Base-by-base conservation (phyloP, 1,139 yeast genomes). In the Petasospora fabianii region DNA sequence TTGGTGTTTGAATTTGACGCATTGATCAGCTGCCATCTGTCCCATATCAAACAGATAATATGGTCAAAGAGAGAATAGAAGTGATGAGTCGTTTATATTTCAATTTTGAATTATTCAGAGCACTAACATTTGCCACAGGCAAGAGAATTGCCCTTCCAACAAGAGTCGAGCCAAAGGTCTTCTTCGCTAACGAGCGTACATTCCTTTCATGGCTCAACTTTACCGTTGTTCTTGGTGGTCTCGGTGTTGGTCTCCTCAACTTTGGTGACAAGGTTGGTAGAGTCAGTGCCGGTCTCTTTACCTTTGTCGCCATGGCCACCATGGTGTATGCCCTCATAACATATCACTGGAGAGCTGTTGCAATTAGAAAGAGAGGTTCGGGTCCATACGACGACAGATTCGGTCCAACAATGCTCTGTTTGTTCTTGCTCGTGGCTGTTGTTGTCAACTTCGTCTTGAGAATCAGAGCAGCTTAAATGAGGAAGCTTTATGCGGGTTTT, bases 331-430 rank as follows among this genome's bases (percentile, higher is more conserved):
- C 99, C 6, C 75, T 92, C 48, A 75, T 87, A 35, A 94, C 97
- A 17, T 92, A 94, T 64, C 99, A 92, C 65, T 94, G 98, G 98
- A 86, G 99, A 71, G 98, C 98, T 4, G 87, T 90, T 60, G 98
- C 98, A 46, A 92, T 92, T 55, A 81, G 99, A 64, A 77, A 92
- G 66, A 82, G 97, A 65, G 98, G 98, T 26, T 77, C 95, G 11
- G 98, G 98, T 35, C 98, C 98, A 22, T 92, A 92, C 61, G 99
- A 92, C 60, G 99, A 92, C 65, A 78, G 98, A 59, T 84, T 92
- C 54, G 99, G 99, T 30, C 98, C 99, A 36, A 94, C 99, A n/a
- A 83, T 92, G 87, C 76, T 92, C 56, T 92, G 98, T 66, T 73
- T 90, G 69, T 92, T 92, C 69, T 74, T 92, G 60, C 71, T 94